Evolutionary conservation across 306 rosid genomes (phyloP).

Genomic region (Inga leiocalycina): DNA sequence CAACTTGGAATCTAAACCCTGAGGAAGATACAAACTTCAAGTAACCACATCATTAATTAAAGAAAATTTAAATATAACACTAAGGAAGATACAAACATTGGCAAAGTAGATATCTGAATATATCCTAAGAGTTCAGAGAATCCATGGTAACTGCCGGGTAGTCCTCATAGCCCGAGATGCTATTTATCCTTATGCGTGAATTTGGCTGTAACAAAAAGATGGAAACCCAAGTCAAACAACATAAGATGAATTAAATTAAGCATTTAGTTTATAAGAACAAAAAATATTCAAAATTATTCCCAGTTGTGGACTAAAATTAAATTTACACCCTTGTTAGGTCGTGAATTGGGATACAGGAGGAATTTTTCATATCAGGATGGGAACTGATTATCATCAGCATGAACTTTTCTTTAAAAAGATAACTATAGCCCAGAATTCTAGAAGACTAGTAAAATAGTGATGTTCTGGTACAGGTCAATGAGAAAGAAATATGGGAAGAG

Average conservation of each 20-base stretch:
- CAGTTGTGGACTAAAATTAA: not conserved
- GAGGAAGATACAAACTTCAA: not conserved
- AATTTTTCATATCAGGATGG: slow-evolving; percentile 1
- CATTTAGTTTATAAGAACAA: not conserved
- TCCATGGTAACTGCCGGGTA: slow-evolving; percentile 83
- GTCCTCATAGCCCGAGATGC: slow-evolving; percentile 86
- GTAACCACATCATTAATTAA: not conserved
- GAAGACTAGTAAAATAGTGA: not conserved
- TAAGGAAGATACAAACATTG: slow-evolving; percentile 36
- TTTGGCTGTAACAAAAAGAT: slow-evolving; percentile 70
- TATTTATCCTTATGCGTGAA: slow-evolving; percentile 80
- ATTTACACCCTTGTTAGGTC: not conserved
- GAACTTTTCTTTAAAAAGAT: not conserved
- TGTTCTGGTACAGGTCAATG: not conserved
- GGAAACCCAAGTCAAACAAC: slow-evolving; percentile 39
- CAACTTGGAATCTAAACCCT: not conserved
- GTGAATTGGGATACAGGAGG: not conserved
- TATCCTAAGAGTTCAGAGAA: slow-evolving; percentile 50
- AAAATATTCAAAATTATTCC: not conserved
- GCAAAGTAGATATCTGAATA: slow-evolving; percentile 24
- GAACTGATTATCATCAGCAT: not conserved
- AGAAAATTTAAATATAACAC: not conserved
- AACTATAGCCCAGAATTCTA: not conserved
- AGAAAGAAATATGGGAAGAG: too few species aligned
- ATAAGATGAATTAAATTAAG: slow-evolving; percentile 1